Percentiles rank a stretch among this genome's conserved stretches.
phyloP scores from a whole-genome alignment of 2,329 filamentous ascomycete species.

The Phialophora expanda region DNA sequence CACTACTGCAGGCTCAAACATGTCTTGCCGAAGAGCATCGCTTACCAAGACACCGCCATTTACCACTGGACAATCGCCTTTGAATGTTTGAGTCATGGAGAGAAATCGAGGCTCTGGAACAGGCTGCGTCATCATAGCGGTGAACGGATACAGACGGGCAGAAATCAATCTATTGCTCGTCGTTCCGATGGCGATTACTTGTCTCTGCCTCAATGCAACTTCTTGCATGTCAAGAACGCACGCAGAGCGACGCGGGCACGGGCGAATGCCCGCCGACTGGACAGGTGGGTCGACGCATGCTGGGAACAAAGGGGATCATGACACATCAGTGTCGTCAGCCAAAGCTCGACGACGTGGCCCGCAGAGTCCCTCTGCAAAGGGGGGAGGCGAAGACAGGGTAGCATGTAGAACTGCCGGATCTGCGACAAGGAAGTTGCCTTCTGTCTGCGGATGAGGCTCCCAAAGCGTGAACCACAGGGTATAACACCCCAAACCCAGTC shows the following conservation, averaged over 20 bases:
- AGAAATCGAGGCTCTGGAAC: neutral
- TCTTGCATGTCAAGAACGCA: conserved; percentile 8
- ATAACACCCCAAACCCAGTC: neutral
- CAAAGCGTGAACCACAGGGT: neutral
- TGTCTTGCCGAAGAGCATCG: neutral
- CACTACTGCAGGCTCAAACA: neutral
- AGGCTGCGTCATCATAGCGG: conserved; percentile 5
- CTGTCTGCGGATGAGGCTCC: neutral
- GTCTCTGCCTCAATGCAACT: conserved; percentile 9
- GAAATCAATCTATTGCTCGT: neutral
- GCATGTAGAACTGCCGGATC: neutral
- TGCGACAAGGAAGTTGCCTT: neutral
- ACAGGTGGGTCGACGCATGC: conserved; percentile 11
- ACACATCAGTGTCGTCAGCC: conserved; percentile 3
- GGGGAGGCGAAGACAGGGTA: neutral
- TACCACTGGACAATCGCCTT: neutral
- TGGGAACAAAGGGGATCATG: conserved; percentile 5
- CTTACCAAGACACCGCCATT: conserved; percentile 1
- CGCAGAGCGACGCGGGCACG: neutral
- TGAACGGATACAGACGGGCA: neutral
- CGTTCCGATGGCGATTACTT: neutral
- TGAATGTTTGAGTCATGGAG: neutral
- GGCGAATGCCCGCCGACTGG: neutral
- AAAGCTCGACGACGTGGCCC: neutral
- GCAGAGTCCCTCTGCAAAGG: neutral